phyloP scores from a whole-genome alignment of 805 yeast species.

The Yarrowia sp. region DNA sequence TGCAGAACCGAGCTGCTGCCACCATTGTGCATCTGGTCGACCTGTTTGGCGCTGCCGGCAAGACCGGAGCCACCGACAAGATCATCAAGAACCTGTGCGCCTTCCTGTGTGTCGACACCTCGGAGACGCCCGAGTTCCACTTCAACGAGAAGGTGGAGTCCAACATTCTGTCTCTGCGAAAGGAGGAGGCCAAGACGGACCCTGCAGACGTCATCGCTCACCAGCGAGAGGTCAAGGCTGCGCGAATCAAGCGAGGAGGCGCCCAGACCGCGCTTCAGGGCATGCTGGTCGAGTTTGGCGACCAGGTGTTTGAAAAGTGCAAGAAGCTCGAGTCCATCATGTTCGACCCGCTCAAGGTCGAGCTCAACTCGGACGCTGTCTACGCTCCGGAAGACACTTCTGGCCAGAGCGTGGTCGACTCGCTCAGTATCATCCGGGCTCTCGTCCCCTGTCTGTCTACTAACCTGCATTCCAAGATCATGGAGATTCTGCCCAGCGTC shows the following conservation, averaged over 20 bases:
- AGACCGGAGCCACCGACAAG: slow-evolving; percentile 78
- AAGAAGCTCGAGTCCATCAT: slow-evolving; percentile 66
- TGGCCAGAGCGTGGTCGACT: slow-evolving; percentile 83
- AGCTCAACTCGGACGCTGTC: slow-evolving; percentile 36
- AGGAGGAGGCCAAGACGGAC: slow-evolving; percentile 68
- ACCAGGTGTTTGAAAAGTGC: slow-evolving; percentile 53
- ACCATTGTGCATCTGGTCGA: slow-evolving; percentile 64
- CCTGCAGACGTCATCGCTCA: slow-evolving; percentile 59
- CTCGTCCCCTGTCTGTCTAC: slow-evolving; percentile 60
- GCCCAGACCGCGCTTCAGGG: slow-evolving; percentile 67
- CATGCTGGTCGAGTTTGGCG: slow-evolving; percentile 54
- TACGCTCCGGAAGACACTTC: slow-evolving; percentile 43
- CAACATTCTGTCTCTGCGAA: slow-evolving; percentile 67
- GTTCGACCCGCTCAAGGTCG: slow-evolving; percentile 41
- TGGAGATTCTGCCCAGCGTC: slow-evolving; percentile 56
- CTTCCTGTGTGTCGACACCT: slow-evolving; percentile 89
- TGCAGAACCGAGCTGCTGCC: slow-evolving; percentile 70
- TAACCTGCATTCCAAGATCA: slow-evolving; percentile 47
- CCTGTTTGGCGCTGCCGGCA: slow-evolving; percentile 56
- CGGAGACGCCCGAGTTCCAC: slow-evolving; percentile 89
- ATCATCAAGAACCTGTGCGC: slow-evolving; percentile 88
- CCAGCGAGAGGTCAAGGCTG: slow-evolving; percentile 65
- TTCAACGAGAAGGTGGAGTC: slow-evolving; percentile 56
- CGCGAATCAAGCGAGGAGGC: slow-evolving; percentile 80
- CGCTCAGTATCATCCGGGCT: slow-evolving; percentile 77